These are phyloP conservation scores for Tricholoma sp. DNA, from an alignment of 768 basidiomycete species.

Conservation along the genomic window DNA sequence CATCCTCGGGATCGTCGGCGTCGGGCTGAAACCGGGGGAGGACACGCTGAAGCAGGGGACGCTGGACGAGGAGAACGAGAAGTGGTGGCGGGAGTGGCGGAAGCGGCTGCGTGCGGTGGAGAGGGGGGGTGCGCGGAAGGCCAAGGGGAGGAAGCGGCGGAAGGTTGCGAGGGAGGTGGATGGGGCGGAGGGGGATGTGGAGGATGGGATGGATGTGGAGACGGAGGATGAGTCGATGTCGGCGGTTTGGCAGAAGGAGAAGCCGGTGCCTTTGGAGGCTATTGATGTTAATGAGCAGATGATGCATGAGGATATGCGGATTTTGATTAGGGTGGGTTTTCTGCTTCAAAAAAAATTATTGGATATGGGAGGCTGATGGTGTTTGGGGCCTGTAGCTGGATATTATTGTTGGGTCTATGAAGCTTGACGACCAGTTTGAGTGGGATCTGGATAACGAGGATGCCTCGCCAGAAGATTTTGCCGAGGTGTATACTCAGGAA, in stretches of 20 bases:
- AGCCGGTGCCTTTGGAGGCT: slow-evolving; percentile 52
- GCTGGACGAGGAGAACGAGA: slow-evolving; percentile 20
- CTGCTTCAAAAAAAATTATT: no score
- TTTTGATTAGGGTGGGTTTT: slow-evolving; percentile 74
- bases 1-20: not conserved
- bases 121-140: slow-evolving; percentile 6
- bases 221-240: slow-evolving; percentile 12
- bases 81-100: slow-evolving; percentile 19
- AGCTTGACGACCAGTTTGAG: slow-evolving; percentile 95
- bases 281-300: slow-evolving; percentile 60
- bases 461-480: slow-evolving; percentile 89
- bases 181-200: slow-evolving; percentile 32
- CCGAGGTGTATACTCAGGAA: slow-evolving; percentile 80
- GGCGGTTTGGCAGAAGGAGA: slow-evolving; percentile 33
- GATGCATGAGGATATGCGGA: slow-evolving; percentile 82
- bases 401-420: slow-evolving; percentile 89
- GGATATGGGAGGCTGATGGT: slow-evolving; percentile 5
- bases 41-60: slow-evolving; percentile 10
- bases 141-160: slow-evolving; percentile 36
- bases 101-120: slow-evolving; percentile 1
- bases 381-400: slow-evolving; percentile 59
- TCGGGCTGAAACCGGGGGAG: slow-evolving; percentile 17
- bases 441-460: slow-evolving; percentile 87
- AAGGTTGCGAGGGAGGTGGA: slow-evolving; percentile 28
- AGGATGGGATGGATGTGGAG: slow-evolving; percentile 21